phyloP scores from a whole-genome alignment of 768 basidiomycete genomes.

The Glaciozyma antarctica region DNA sequence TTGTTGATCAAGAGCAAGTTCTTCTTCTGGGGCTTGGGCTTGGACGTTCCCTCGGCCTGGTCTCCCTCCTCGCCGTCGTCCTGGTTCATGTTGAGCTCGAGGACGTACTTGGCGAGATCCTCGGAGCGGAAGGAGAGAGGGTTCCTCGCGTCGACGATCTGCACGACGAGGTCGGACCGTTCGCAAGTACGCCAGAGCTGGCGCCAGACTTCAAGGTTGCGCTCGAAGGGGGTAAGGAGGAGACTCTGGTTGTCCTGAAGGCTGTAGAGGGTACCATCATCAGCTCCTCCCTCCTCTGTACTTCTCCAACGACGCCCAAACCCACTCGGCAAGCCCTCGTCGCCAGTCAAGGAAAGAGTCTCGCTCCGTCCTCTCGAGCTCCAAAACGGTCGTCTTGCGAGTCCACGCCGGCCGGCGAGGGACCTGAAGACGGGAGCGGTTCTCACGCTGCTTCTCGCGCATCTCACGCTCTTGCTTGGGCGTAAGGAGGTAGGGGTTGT shows the following conservation, averaged over 20 bases:
- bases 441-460: constrained; percentile 61
- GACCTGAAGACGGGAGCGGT: constrained; percentile 66
- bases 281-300: background rate
- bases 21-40: constrained; percentile 56
- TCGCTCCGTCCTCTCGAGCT: constrained; percentile 82
- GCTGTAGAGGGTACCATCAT: constrained; percentile 41
- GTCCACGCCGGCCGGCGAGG: constrained; percentile 79
- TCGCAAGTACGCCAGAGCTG: constrained; percentile 97
- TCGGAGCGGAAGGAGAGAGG: constrained; percentile 85
- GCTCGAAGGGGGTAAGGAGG: constrained; percentile 90
- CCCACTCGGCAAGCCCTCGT: constrained; percentile 79
- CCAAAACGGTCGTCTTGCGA: constrained; percentile 60
- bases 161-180: constrained; percentile 83
- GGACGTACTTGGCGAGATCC: constrained; percentile 76
- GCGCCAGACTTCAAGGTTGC: constrained; percentile 96
- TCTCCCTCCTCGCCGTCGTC: constrained; percentile 55
- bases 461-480: constrained; percentile 71
- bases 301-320: constrained; percentile 24
- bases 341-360: constrained; percentile 89
- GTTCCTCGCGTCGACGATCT: constrained; percentile 94
- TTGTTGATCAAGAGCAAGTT: constrained; percentile 88
- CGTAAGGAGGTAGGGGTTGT: constrained; percentile 78
- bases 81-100: constrained; percentile 49
- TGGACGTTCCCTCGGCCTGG: constrained; percentile 67
- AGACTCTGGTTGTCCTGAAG: constrained; percentile 78